Evolutionary conservation across 2,329 filamentous ascomycete genomes (phyloP), one percentile per base, ranked within the genome.

Genomic region (Botrytis byssoidea): DNA sequence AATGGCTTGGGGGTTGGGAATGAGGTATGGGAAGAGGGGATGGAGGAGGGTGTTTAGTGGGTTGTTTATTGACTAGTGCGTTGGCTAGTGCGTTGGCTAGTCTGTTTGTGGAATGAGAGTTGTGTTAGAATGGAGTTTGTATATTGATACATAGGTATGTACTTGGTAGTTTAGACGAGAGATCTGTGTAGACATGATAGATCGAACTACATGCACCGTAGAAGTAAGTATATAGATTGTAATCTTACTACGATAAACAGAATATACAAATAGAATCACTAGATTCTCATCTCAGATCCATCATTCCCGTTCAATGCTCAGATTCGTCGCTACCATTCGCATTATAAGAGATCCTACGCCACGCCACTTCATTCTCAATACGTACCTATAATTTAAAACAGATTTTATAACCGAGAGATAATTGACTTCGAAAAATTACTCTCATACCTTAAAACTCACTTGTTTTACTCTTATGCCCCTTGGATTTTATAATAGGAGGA

Each of bases 11-110:
- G 67, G 9, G 40, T 46, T 12, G 66, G 35, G 42, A 65, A 72
- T 66, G 55, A 72, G 25, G 57, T 55, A 14, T 75, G 64, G 64
- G 72, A 74, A 16, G 74, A 72, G 46, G 61, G 74, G 0, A 60
- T 74, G 51, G 74, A 70, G 64, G n/a, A 69, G 20, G 72, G 72
- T 16, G 61, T 57, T 66, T 72, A 32, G 48, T 12, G 48, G 48
- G 0, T n/a, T 14, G 25, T 55, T 55, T 12, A 14, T n/a, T 55
- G 37, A 5, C 14, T n/a, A 4, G 40, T 51, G 10, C 4, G n/a
- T 18, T 37, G 32, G 48, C 14, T n/a, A 4, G 40, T 51, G 10
- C 4, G n/a, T 18, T 37, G 32, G 48, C 16, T 3, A 2, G 6
- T 44, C 29, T n/a, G 9, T 20, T 46, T 46, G 40, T 55, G 4